Percentiles rank a stretch among this genome's conserved stretches.
phyloP scores from a whole-genome alignment of 2,329 filamentous ascomycete genomes.

The Nigrospora sphaerica region DNA sequence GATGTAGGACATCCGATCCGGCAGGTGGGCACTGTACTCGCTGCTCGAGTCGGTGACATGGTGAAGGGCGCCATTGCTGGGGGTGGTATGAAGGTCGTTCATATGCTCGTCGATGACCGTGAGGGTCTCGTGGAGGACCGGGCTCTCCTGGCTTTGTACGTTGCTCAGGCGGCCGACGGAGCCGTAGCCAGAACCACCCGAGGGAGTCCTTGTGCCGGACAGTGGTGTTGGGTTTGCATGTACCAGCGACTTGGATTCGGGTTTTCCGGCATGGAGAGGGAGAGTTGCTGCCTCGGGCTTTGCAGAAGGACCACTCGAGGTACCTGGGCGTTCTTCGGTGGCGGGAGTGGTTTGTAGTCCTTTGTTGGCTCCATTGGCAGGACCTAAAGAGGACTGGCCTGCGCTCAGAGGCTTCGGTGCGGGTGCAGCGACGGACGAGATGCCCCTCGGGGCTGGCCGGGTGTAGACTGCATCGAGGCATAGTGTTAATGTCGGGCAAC shows the following conservation, averaged over 20 bases:
- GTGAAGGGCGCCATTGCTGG: conserved; percentile 44
- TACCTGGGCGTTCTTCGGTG: conserved; percentile 16
- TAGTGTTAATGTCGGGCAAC: not conserved
- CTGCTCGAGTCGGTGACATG: conserved; percentile 71
- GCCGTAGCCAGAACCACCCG: conserved; percentile 25
- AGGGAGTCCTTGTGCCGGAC: conserved; percentile 9
- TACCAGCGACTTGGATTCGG: conserved; percentile 19
- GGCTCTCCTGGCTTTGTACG: conserved; percentile 41
- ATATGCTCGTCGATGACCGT: conserved; percentile 98
- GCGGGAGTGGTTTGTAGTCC: conserved; percentile 17
- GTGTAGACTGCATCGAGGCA: conserved; percentile 47
- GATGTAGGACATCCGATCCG: conserved; percentile 79
- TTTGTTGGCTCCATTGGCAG: conserved; percentile 6
- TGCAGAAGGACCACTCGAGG: conserved; percentile 9
- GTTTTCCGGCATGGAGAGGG: conserved; percentile 33
- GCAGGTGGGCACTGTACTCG: conserved; percentile 77
- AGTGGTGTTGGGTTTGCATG: conserved; percentile 13
- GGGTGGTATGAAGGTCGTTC: conserved; percentile 64
- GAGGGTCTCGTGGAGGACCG: conserved; percentile 84
- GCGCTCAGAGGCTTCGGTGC: too few relatives aligned
- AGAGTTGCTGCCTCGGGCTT: conserved; percentile 27
- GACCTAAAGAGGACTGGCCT: too few relatives aligned
- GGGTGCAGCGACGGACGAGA: conserved; percentile 10
- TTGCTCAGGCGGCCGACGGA: conserved; percentile 25
- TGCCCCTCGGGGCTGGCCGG: conserved; percentile 44